Conservation (phyloP, 2,329 filamentous ascomycete genomes). For the Dendryphion nanum region DNA sequence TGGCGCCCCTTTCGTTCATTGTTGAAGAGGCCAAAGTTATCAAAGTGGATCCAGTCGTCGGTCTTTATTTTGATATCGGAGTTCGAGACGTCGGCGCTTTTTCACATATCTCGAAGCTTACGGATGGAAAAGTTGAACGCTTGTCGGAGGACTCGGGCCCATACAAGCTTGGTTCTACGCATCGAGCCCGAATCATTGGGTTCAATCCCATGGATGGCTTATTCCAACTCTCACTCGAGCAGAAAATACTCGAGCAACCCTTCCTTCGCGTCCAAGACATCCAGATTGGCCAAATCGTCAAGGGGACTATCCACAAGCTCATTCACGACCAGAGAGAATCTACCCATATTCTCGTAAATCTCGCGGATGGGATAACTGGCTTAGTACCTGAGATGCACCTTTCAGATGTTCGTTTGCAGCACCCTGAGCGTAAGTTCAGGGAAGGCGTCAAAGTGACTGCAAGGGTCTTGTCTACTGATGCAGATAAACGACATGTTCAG, state of each 20-base stretch:
- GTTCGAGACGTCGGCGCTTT: constrained; percentile 73
- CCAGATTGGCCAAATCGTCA: constrained; percentile 74
- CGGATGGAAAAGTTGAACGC: constrained; percentile 84
- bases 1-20: constrained; percentile 69
- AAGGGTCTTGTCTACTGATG: constrained; percentile 77
- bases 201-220: constrained; percentile 86
- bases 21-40: constrained; percentile 76
- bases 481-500: constrained; percentile 72
- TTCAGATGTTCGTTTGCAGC: constrained; percentile 80
- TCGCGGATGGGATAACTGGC: constrained; percentile 86
- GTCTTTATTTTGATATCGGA: constrained; percentile 75
- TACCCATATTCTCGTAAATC: constrained; percentile 74
- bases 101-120: constrained; percentile 89
- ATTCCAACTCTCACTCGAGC: constrained; percentile 81
- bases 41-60: constrained; percentile 76
- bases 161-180: constrained; percentile 74
- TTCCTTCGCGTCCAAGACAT: constrained; percentile 93
- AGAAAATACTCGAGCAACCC: constrained; percentile 77
- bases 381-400: constrained; percentile 86
- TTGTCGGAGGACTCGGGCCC: constrained; percentile 74
- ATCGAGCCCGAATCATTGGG: constrained; percentile 78
- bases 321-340: constrained; percentile 76
- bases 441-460: constrained; percentile 82
- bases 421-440: constrained; percentile 94
- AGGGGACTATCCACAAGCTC: constrained; percentile 81